Percentiles rank a stretch among this genome's conserved stretches.
Evolutionary conservation across 2,329 filamentous ascomycete genomes (phyloP).

Genomic region (Verticillium nonalfalfae): DNA sequence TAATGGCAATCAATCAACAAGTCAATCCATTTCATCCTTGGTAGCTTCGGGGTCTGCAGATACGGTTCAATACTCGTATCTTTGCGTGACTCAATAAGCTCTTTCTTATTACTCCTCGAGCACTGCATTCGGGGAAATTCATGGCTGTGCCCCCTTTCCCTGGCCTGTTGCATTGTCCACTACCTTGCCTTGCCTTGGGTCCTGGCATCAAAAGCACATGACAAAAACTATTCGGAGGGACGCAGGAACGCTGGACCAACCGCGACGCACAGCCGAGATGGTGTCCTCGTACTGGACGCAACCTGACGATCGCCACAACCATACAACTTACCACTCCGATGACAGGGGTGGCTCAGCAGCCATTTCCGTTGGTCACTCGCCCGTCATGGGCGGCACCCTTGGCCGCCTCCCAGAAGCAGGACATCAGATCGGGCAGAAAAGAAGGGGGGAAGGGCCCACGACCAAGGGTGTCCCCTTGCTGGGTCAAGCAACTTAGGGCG

Average conservation of each 20-base stretch:
- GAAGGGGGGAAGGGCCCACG: background rate
- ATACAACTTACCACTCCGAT: background rate
- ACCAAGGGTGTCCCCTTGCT: background rate
- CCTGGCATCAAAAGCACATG: background rate
- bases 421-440: conserved; percentile 1
- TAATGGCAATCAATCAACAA: background rate
- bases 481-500: background rate
- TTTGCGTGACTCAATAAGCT: background rate
- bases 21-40: too few species aligned
- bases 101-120: background rate
- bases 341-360: background rate
- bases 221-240: background rate
- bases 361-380: background rate
- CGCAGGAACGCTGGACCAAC: background rate
- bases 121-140: background rate
- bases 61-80: background rate
- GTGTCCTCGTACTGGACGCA: background rate
- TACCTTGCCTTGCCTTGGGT: background rate
- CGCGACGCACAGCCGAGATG: background rate
- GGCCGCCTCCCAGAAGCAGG: conserved; percentile 1
- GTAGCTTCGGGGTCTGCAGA: background rate
- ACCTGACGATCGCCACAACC: background rate
- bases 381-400: background rate
- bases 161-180: background rate
- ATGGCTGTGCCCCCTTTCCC: background rate